Base-by-base conservation (phyloP, 2,329 filamentous ascomycete genomes). In the Stagonosporopsis rhizophila region DNA sequence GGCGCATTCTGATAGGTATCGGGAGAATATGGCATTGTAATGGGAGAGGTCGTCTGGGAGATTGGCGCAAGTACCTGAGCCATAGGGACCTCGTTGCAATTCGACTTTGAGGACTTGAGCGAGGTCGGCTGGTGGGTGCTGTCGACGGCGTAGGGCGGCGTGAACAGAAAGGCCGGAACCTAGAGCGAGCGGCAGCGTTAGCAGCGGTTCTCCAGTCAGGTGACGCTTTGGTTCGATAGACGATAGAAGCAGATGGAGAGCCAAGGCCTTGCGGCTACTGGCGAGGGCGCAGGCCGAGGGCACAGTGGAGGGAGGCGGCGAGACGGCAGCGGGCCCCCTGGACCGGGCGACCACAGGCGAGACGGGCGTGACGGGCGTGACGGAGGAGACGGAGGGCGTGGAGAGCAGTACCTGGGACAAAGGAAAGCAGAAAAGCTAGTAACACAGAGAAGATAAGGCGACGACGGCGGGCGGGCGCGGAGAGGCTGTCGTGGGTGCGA, bases 21-120 rank as follows among this genome's bases (percentile, higher is more conserved):
- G 58, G 80, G 78, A 48, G 80, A 76, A 68, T 81, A 80, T 66
- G 81, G 76, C 79, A 82, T 81, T 65, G 78, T 79, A 71, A 81
- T 80, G 69, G 79, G 75, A 68, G 73, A 75, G 67, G 79, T 70
- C 55, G 77, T 74, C 71, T 78, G 77, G 64, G 79, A 74, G 67
- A 79, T 77, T 61, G 78, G 79, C 67, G 79, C 73, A 62, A 82
- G 79, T 80, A 77, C 74, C 69, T 76, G 73, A 74, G 75, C 75
- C 75, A 77, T 77, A 67, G 71, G 70, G 67, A 65, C 4, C 62
- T 58, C 60, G 57, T 62, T 52, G 59, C 60, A 60, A 56, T 52
- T 59, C 58, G 56, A 59, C 59, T 50, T 52, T 56, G 48, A 52
- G 50, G 60, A 51, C 56, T 67, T 61, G 63, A 60, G 64, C 58